Percentiles rank a stretch among this genome's conserved stretches.
Conservation (phyloP, 441 rosid species). For the Adansonia madagascariensis region DNA sequence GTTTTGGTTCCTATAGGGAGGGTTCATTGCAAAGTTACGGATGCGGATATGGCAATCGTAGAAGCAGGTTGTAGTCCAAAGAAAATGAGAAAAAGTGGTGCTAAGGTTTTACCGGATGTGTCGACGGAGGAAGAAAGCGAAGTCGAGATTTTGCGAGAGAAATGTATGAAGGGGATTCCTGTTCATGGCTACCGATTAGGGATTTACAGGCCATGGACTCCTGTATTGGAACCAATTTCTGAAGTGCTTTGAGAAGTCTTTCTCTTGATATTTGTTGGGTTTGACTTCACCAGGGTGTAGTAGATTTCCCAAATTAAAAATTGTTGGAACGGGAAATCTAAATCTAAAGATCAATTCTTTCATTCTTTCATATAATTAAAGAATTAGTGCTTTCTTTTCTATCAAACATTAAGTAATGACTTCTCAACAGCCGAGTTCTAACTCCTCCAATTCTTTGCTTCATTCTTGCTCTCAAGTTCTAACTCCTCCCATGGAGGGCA, state of each 20-base stretch:
- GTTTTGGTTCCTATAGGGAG: conserved; percentile 30
- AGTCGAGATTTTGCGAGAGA: background rate
- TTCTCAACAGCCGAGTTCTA: background rate
- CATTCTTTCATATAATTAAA: background rate
- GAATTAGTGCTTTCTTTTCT: background rate
- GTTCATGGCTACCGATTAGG: conserved; percentile 20
- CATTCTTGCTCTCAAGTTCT: background rate
- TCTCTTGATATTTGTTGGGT: background rate
- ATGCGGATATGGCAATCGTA: conserved; percentile 33
- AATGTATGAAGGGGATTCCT: background rate
- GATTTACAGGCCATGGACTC: conserved; percentile 38
- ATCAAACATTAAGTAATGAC: background rate
- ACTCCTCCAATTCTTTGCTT: too few relatives aligned
- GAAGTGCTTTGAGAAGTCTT: conserved; percentile 30
- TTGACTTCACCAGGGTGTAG: background rate
- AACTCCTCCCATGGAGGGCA: background rate
- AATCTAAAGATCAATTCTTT: too few relatives aligned
- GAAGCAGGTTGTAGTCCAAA: conserved; percentile 29
- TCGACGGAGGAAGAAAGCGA: background rate
- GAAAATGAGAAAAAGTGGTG: conserved; percentile 27
- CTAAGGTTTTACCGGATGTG: conserved; percentile 35
- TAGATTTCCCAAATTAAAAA: background rate
- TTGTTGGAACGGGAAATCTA: background rate
- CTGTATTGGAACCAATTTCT: conserved; percentile 44
- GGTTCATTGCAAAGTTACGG: conserved; percentile 35